Percentiles rank a stretch among this genome's conserved stretches.
Evolutionary conservation across 106 monocot species (phyloP).

Genomic region (Dendrobium nobile): DNA sequence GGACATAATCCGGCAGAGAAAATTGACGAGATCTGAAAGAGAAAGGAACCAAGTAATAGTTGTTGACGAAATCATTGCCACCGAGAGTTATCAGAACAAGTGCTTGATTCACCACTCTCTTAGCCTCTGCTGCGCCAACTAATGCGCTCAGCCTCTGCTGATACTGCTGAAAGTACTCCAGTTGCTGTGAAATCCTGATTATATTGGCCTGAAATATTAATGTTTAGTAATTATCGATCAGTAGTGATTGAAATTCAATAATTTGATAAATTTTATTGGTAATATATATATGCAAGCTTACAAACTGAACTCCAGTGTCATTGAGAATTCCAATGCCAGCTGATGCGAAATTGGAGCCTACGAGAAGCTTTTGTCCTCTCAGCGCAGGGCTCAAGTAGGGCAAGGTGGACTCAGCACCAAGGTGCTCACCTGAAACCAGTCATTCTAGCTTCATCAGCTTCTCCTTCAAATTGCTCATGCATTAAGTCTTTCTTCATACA

Average conservation of each 20-base stretch:
- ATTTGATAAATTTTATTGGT: too few relatives aligned
- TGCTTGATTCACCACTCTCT: conserved; percentile 29
- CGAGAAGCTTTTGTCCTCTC: conserved; percentile 49
- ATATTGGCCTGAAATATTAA: too few relatives aligned
- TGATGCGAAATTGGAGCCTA: conserved; percentile 89
- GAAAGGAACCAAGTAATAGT: conserved; percentile 79
- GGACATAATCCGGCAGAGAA: conserved; percentile 63
- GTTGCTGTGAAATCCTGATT: conserved; percentile 19
- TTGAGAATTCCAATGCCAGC: conserved; percentile 90
- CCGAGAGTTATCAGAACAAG: conserved; percentile 80
- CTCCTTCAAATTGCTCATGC: too few relatives aligned
- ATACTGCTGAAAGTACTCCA: conserved; percentile 73
- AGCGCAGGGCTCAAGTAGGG: conserved; percentile 82
- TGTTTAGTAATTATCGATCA: too few relatives aligned
- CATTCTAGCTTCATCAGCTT: background rate
- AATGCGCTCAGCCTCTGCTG: conserved; percentile 52
- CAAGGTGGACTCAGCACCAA: conserved; percentile 67
- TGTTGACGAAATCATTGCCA: conserved; percentile 95
- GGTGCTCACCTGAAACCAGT: conserved; percentile 48
- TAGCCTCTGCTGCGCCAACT: conserved; percentile 34
- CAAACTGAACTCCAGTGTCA: conserved; percentile 92
- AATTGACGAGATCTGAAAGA: conserved; percentile 67
- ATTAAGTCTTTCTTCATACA: too few relatives aligned
- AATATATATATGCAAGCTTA: conserved; percentile 11
- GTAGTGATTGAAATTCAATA: too few relatives aligned